Conservation (phyloP, 495 filamentous ascomycete species). For the Massariosphaeria phaeospora region DNA sequence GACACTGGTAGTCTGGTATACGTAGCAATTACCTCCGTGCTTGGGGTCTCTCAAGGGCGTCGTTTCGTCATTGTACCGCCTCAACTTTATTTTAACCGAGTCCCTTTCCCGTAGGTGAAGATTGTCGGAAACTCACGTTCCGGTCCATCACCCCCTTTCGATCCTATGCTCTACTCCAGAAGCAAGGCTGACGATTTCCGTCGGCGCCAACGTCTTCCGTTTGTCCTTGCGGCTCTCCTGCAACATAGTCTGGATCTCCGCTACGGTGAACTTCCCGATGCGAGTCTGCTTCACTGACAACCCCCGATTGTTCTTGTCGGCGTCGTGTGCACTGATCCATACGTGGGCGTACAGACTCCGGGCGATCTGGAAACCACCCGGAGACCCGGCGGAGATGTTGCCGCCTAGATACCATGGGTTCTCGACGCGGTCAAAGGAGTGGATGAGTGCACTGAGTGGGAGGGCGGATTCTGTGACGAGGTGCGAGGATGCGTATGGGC, state of each 20-base stretch:
- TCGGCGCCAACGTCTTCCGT: not conserved
- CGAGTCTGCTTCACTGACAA: constrained; percentile 47
- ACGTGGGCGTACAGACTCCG: constrained; percentile 48
- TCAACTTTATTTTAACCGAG: too few species aligned
- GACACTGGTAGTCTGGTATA: too few species aligned
- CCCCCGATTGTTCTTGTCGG: constrained; percentile 55
- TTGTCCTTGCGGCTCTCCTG: constrained; percentile 12
- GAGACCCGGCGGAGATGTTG: constrained; percentile 53
- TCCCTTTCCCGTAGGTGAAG: too few species aligned
- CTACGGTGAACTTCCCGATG: constrained; percentile 43
- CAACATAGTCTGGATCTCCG: constrained; percentile 46
- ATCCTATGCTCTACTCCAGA: constrained; percentile 26
- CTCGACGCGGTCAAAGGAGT: constrained; percentile 55
- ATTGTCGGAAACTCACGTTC: too few species aligned
- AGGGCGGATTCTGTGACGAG: constrained; percentile 54
- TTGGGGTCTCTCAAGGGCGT: too few species aligned
- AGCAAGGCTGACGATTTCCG: constrained; percentile 17
- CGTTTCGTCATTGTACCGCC: too few species aligned
- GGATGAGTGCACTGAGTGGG: constrained; percentile 58
- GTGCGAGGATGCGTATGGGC: constrained; percentile 52
- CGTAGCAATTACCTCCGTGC: too few species aligned
- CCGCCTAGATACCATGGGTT: constrained; percentile 66
- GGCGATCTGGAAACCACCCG: constrained; percentile 55
- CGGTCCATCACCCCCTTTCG: constrained; percentile 21
- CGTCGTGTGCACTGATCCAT: constrained; percentile 66